A percentile compares a stretch with the other conserved stretches of the same genome.
Evolutionary conservation across 192 early-diverging fungal species (phyloP).

Genomic region (Backusella tarrabulga): DNA sequence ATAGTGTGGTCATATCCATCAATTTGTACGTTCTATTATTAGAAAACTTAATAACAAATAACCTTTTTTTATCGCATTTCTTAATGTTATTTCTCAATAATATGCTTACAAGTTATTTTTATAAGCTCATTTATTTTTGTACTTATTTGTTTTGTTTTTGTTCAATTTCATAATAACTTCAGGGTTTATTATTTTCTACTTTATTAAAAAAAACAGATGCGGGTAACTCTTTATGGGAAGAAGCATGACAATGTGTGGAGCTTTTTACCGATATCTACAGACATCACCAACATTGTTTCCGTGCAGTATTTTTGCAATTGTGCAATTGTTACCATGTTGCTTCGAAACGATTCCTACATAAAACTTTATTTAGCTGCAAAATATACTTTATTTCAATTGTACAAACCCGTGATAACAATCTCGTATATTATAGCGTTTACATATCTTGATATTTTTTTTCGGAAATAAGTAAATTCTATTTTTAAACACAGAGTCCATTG

Average conservation of each 20-base stretch:
- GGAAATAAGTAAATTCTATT: background rate
- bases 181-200: background rate
- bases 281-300: conserved; percentile 28
- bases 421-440: conserved; percentile 40
- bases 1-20: conserved; percentile 26
- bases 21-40: conserved; percentile 9
- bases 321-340: conserved; percentile 13
- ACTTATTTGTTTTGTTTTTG: background rate
- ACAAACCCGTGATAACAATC: conserved; percentile 31
- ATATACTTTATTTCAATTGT: conserved; percentile 23
- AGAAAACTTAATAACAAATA: background rate
- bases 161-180: background rate
- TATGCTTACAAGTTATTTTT: background rate
- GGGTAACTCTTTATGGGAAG: conserved; percentile 34
- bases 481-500: conserved; percentile 5
- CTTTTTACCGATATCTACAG: conserved; percentile 37
- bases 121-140: background rate
- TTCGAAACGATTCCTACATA: conserved; percentile 7
- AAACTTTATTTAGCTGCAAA: conserved; percentile 17
- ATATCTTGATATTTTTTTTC: conserved; percentile 36
- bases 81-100: background rate
- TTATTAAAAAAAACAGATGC: conserved; percentile 12
- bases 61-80: background rate
- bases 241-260: conserved; percentile 32
- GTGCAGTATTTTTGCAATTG: background rate